These are phyloP conservation scores for Aphanocladium album DNA, from an alignment of 2,329 filamentous ascomycete genomes.

Conservation along the genomic window DNA sequence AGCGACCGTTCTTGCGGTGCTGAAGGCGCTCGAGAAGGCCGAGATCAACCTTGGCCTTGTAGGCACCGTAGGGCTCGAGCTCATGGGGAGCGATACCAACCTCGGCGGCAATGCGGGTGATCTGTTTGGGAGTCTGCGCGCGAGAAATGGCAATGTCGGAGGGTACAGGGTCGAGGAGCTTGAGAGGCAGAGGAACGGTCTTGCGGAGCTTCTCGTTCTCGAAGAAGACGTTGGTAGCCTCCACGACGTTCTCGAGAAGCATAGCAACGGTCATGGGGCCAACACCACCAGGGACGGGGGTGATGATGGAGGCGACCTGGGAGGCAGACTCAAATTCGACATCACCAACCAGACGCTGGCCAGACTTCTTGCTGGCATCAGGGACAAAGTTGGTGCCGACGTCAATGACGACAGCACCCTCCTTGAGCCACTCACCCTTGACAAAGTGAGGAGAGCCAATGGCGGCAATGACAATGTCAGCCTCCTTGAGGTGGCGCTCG, in stretches of 20 bases:
- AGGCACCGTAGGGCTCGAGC: slow-evolving; percentile 87
- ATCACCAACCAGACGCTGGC: slow-evolving; percentile 86
- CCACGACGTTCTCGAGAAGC: slow-evolving; percentile 92
- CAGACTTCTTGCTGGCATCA: slow-evolving; percentile 85
- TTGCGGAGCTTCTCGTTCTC: slow-evolving; percentile 75
- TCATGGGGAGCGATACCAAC: slow-evolving; percentile 84
- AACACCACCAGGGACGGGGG: slow-evolving; percentile 92
- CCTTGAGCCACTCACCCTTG: slow-evolving; percentile 93
- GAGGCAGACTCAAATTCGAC: slow-evolving; percentile 84
- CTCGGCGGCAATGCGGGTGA: slow-evolving; percentile 78
- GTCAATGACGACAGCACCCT: slow-evolving; percentile 91
- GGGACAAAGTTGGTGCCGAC: slow-evolving; percentile 96
- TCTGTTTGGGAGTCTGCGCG: slow-evolving; percentile 84
- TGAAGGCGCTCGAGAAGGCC: slow-evolving; percentile 74
- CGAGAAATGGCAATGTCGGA: slow-evolving; percentile 92
- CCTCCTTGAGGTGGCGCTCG: slow-evolving; percentile 68
- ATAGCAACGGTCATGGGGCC: slow-evolving; percentile 99
- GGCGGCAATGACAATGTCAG: slow-evolving; percentile 86
- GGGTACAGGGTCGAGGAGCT: slow-evolving; percentile 75
- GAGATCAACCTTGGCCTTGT: slow-evolving; percentile 94
- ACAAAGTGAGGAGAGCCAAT: slow-evolving; percentile 85
- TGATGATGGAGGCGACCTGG: slow-evolving; percentile 86
- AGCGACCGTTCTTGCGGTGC: slow-evolving; percentile 83
- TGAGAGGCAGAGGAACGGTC: slow-evolving; percentile 78
- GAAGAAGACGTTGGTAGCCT: slow-evolving; percentile 75